A percentile compares a stretch with the other conserved stretches of the same genome.
phyloP scores from a whole-genome alignment of 2,329 filamentous ascomycete genomes.

The Colletotrichum graminicola region DNA sequence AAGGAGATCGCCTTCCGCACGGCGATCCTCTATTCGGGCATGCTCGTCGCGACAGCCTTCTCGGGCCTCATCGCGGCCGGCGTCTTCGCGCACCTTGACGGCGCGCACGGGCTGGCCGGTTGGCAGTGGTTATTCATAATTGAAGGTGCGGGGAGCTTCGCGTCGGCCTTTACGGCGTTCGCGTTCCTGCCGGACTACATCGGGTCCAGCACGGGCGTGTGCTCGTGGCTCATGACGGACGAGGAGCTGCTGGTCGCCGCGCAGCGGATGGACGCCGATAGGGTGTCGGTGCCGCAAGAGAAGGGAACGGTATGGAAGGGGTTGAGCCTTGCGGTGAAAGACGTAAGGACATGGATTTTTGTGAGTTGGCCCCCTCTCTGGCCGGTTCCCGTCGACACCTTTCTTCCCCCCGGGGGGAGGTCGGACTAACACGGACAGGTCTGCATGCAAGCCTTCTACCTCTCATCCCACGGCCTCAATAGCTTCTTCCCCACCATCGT shows the following conservation, averaged over 20 bases:
- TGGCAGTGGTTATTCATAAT: conserved; percentile 80
- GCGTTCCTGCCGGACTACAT: conserved; percentile 46
- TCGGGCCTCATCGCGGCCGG: conserved; percentile 59
- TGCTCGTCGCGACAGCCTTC: conserved; percentile 51
- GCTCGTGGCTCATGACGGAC: conserved; percentile 40
- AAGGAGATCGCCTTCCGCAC: conserved; percentile 40
- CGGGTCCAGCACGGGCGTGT: conserved; percentile 36
- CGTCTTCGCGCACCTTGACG: conserved; percentile 57
- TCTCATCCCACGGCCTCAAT: conserved; percentile 45
- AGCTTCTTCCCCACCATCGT: conserved; percentile 48
- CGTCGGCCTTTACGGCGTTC: conserved; percentile 42
- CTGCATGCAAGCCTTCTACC: conserved; percentile 44
- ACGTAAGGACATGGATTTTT: conserved; percentile 46
- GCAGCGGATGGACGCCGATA: conserved; percentile 42
- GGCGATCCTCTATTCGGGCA: conserved; percentile 39
- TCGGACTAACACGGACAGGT: conserved; percentile 24
- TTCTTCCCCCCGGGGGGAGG: too few relatives aligned
- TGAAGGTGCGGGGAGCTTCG: conserved; percentile 61
- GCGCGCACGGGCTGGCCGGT: conserved; percentile 66
- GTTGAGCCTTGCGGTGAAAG: conserved; percentile 44
- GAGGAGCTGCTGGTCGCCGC: conserved; percentile 41
- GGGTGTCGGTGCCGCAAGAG: conserved; percentile 44
- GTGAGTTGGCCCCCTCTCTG: conserved; percentile 24
- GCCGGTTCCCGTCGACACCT: background rate
- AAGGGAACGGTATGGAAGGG: conserved; percentile 42